Percentiles rank a stretch among this genome's conserved stretches.
These are phyloP conservation scores for Hyphochytrium catenoides DNA, from an alignment of 352 stramenopile genomes.

Conservation along the genomic window DNA sequence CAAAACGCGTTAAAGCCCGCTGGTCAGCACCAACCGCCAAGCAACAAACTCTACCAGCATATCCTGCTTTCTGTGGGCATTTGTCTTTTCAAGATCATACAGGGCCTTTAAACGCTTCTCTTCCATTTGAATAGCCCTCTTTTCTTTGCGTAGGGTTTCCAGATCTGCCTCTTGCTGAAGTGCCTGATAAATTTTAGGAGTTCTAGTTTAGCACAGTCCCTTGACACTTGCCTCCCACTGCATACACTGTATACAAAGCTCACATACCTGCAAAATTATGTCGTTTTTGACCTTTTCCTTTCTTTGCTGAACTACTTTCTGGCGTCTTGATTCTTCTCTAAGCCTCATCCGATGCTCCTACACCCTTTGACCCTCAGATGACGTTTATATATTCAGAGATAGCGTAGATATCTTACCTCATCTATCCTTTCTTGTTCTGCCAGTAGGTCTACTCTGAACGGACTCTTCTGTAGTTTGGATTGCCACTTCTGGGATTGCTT, in stretches of 20 bases:
- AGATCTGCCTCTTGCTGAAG: constrained; percentile 66
- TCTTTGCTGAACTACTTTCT: constrained; percentile 33
- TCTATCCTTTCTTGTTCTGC: constrained; percentile 79
- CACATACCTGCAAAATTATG: constrained; percentile 57
- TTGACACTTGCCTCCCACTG: neutral
- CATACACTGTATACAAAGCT: neutral
- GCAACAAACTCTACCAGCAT: too few species aligned
- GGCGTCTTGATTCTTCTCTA: constrained; percentile 32
- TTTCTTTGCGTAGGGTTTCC: constrained; percentile 68
- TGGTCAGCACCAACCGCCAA: too few species aligned
- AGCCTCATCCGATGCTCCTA: constrained; percentile 41
- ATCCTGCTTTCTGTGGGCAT: constrained; percentile 69
- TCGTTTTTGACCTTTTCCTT: constrained; percentile 68
- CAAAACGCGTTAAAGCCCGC: too few species aligned
- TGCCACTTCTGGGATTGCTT: constrained; percentile 63
- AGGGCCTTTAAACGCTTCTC: constrained; percentile 75
- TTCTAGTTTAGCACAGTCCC: neutral
- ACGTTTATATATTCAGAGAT: too few species aligned
- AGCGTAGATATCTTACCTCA: constrained; percentile 27
- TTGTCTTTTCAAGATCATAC: constrained; percentile 78
- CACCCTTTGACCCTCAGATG: neutral
- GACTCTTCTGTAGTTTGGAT: constrained; percentile 61
- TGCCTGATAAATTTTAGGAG: constrained; percentile 17
- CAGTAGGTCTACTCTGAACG: constrained; percentile 75
- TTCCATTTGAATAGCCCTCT: constrained; percentile 79